phyloP scores from a whole-genome alignment of 371 early-diverging fungal genomes.

The Actinomortierella ambigua region DNA sequence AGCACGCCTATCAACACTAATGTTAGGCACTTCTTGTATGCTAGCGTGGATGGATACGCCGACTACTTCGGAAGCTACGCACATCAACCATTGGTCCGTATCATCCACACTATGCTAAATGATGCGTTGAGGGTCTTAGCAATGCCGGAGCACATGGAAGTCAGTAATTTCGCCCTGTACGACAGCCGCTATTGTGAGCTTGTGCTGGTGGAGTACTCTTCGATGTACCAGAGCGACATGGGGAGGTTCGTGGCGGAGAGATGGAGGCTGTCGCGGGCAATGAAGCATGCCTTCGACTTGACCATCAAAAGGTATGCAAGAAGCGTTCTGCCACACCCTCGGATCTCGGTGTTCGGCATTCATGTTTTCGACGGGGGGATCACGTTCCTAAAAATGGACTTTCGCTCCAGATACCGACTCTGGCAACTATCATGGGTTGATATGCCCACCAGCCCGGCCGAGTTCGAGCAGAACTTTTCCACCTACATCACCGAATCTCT shows the following conservation, averaged over 20 bases:
- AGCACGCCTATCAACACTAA: not conserved
- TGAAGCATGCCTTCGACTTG: conserved; percentile 4
- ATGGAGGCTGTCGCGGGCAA: conserved; percentile 1
- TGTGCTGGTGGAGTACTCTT: conserved; percentile 1
- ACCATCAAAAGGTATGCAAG: conserved; percentile 1
- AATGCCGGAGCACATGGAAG: not conserved
- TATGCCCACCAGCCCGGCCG: conserved; percentile 1
- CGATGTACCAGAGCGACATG: not conserved
- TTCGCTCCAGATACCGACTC: not conserved
- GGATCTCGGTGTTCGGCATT: conserved; percentile 1
- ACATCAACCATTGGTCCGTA: not conserved
- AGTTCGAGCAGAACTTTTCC: not conserved
- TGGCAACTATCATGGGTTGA: not conserved
- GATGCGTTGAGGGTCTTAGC: not conserved
- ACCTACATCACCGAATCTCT: not conserved
- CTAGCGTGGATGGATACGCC: conserved; percentile 1
- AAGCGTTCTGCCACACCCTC: not conserved
- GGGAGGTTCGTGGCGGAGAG: not conserved
- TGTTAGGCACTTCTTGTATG: conserved; percentile 1
- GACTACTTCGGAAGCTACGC: not conserved
- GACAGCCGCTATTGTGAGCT: not conserved
- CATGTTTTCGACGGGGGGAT: not conserved
- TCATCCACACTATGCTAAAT: conserved; percentile 1
- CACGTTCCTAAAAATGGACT: conserved; percentile 5
- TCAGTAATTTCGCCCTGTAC: not conserved